Evolutionary conservation across 2,329 filamentous ascomycete genomes (phyloP).

Genomic region (Aspergillus eucalypticola): DNA sequence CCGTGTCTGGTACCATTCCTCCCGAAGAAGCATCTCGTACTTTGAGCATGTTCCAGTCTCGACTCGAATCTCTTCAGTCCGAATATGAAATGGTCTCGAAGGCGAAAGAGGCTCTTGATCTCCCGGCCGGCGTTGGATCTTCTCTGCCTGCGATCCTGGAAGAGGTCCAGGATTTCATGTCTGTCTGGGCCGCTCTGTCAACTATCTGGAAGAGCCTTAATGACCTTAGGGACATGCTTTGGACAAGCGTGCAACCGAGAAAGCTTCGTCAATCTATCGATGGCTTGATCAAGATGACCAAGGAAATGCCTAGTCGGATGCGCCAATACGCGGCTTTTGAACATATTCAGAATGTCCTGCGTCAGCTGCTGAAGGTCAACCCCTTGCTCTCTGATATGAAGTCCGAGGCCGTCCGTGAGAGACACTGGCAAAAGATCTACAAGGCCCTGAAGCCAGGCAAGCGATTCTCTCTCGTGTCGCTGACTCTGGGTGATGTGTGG

Average conservation of each 20-base stretch:
- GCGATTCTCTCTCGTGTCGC: constrained; percentile 87
- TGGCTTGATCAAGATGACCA: constrained; percentile 92
- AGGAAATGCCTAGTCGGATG: constrained; percentile 99
- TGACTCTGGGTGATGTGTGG: constrained; percentile 99
- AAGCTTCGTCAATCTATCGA: constrained; percentile 90
- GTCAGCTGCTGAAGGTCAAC: constrained; percentile 88
- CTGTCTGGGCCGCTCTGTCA: constrained; percentile 92
- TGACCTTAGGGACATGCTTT: constrained; percentile 86
- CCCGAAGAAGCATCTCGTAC: constrained; percentile 85
- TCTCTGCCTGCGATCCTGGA: constrained; percentile 84
- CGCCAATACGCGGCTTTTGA: constrained; percentile 99
- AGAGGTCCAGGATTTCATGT: constrained; percentile 98
- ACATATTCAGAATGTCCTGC: constrained; percentile 89
- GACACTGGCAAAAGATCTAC: constrained; percentile 98
- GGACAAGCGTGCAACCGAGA: constrained; percentile 92
- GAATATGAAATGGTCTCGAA: constrained; percentile 93
- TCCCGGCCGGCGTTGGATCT: constrained; percentile 76
- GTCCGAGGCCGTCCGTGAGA: constrained; percentile 91
- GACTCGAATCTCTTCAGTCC: constrained; percentile 79
- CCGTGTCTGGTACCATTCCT: constrained; percentile 89
- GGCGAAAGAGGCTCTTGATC: constrained; percentile 92
- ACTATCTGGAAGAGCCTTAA: constrained; percentile 97
- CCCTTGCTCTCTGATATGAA: constrained; percentile 84
- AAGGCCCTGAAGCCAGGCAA: constrained; percentile 91
- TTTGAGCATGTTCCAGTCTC: constrained; percentile 76